Evolutionary conservation across 371 early-diverging fungal species (phyloP).

Genomic region (Mortierella sp.): DNA sequence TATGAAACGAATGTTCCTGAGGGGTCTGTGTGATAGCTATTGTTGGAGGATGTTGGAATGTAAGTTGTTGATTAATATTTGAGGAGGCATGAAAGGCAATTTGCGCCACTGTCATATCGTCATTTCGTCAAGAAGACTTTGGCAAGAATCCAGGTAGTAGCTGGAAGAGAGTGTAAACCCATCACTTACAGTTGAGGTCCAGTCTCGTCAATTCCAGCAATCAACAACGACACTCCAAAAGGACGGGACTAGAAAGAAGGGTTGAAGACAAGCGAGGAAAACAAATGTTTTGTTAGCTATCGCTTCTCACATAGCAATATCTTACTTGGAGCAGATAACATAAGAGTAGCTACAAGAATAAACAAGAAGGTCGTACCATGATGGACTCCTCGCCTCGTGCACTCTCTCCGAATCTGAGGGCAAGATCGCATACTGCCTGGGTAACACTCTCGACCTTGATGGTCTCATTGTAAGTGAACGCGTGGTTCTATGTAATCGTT

Average conservation of each 20-base stretch:
- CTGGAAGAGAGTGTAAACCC: conserved; percentile 25
- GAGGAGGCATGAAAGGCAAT: background rate
- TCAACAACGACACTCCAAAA: conserved; percentile 98
- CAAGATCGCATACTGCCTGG: conserved; percentile 98
- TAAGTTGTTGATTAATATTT: too few relatives aligned
- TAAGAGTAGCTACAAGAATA: background rate
- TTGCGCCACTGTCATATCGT: background rate
- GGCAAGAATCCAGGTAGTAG: background rate
- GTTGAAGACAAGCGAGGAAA: background rate
- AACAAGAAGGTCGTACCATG: conserved; percentile 76
- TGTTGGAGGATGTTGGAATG: background rate
- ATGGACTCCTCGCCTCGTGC: conserved; percentile 96
- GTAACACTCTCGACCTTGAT: conserved; percentile 97
- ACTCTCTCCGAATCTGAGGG: conserved; percentile 97
- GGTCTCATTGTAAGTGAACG: conserved; percentile 94
- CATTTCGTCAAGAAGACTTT: background rate
- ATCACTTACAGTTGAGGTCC: conserved; percentile 95
- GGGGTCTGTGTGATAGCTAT: conserved; percentile 95
- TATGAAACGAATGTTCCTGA: conserved; percentile 96
- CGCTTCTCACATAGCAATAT: background rate
- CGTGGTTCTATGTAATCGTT: conserved; percentile 81
- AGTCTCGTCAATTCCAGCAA: conserved; percentile 98
- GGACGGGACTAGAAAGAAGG: conserved; percentile 85
- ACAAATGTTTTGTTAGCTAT: background rate
- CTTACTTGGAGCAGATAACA: background rate